phyloP scores from a whole-genome alignment of 352 stramenopile genomes.

The Pythium insidiosum region DNA sequence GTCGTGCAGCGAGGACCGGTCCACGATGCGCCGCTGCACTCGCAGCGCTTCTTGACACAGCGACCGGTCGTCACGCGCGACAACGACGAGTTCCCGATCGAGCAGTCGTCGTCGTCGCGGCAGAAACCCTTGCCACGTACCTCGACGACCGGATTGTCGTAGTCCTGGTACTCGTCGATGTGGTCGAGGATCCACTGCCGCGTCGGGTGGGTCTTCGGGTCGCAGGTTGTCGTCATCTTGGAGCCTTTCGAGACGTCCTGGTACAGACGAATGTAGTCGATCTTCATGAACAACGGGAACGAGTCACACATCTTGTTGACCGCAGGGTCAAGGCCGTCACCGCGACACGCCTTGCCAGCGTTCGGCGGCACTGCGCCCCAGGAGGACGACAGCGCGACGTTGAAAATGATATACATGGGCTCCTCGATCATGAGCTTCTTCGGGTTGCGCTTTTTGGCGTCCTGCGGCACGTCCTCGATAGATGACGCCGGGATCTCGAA shows the following conservation, averaged over 20 bases:
- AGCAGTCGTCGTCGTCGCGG: constrained; percentile 45
- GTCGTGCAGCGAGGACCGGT: constrained; percentile 47
- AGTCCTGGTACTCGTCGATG: constrained; percentile 65
- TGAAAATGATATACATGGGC: constrained; percentile 94
- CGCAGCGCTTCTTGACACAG: constrained; percentile 33
- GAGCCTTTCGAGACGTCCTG: constrained; percentile 35
- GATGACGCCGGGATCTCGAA: constrained; percentile 79
- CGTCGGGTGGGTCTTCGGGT: constrained; percentile 58
- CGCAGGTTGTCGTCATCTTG: constrained; percentile 46
- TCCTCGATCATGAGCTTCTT: constrained; percentile 91
- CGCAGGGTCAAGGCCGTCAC: constrained; percentile 29
- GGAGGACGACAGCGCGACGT: constrained; percentile 90
- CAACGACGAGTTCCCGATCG: constrained; percentile 18
- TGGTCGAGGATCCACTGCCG: constrained; percentile 70
- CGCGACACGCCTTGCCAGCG: constrained; percentile 39
- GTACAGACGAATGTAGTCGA: constrained; percentile 79
- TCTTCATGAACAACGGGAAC: constrained; percentile 64
- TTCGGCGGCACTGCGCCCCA: constrained; percentile 82
- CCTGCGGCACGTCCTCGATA: constrained; percentile 42
- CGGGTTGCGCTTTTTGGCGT: constrained; percentile 45
- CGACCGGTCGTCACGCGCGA: constrained; percentile 10
- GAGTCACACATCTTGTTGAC: constrained; percentile 49
- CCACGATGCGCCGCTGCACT: constrained; percentile 42
- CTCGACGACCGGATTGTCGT: constrained; percentile 41
- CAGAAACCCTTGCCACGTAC: constrained; percentile 66